Conservation (phyloP, 306 rosid genomes). For the Sesbania bispinosa region DNA sequence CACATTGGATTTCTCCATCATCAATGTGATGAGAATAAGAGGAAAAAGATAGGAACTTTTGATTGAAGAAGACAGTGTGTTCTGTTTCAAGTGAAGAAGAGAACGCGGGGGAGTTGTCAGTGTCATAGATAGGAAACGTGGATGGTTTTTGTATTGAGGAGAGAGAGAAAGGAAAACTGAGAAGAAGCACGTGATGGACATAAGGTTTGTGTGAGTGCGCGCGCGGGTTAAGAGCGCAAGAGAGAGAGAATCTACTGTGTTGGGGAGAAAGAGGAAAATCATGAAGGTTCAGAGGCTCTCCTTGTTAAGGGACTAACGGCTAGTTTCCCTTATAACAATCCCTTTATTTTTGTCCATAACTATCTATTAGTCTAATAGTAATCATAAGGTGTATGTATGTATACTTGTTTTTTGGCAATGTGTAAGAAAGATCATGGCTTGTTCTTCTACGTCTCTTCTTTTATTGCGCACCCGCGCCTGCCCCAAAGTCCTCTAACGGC, state of each 20-base stretch:
- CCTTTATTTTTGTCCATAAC: too few relatives aligned
- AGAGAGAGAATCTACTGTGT: conserved; percentile 24
- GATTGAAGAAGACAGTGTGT: not conserved
- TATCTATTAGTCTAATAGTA: too few relatives aligned
- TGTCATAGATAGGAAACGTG: too few relatives aligned
- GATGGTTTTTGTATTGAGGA: conserved; percentile 34
- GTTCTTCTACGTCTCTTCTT: conserved; percentile 28
- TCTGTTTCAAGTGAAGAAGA: too few relatives aligned
- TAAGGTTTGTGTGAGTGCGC: not conserved
- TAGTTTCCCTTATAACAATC: conserved; percentile 30
- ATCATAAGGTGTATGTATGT: too few relatives aligned
- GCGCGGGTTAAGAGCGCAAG: conserved; percentile 30
- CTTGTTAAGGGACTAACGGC: conserved; percentile 54
- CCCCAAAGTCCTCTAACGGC: conserved; percentile 63
- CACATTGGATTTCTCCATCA: conserved; percentile 2
- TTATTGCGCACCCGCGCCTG: conserved; percentile 44
- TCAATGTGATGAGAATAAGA: not conserved
- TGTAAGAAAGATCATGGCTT: conserved; percentile 22
- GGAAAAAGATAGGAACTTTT: conserved; percentile 5
- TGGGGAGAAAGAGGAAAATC: conserved; percentile 30
- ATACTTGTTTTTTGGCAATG: not conserved
- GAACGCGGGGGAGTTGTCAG: too few relatives aligned
- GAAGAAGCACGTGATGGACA: conserved; percentile 47
- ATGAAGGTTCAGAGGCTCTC: conserved; percentile 27
- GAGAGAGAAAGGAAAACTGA: conserved; percentile 16